Evolutionary conservation across 2,329 filamentous ascomycete genomes (phyloP), one percentile per base, ranked within the genome.

Genomic region (Colletotrichum chrysophilum): DNA sequence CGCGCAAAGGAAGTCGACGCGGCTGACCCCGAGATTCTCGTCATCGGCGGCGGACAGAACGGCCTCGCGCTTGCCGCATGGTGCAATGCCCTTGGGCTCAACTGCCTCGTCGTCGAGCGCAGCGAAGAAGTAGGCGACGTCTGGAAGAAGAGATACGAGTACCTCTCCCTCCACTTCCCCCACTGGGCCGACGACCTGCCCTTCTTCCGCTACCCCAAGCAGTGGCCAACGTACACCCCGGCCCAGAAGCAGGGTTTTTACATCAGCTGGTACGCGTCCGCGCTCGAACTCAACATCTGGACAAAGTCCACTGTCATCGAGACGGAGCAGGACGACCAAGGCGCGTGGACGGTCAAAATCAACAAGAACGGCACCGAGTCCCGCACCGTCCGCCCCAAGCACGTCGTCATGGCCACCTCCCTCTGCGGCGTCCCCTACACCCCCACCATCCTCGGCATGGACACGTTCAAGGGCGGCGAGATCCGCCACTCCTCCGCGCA

Each of bases 361-460:
- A 52, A 83, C 77, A 80, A 79, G 2, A 79, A 32, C 36, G 64
- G 60, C 0, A 52, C 1, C n/a, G 84, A 87, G 66, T 85, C 81
- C 0, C 85, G 89, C 18, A 88, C 84, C 0, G 77, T 91, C 4
- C 84, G 86, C 56, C 89, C 89, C 0, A 87, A 83, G 21, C 89
- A 91, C 74, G 79, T 92, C 43, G 85, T 92, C 74, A 87, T 89
- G 74, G 88, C 87, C 30, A 92, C 90, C 0, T 89, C 89, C 1
- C 89, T 90, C 76, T 88, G 87, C 0, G 90, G 90, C 4, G 88
- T 80, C 65, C 79, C 80, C 10, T 77, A 82, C 43, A 80, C 80
- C 8, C 85, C 85, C 1, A 30, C 73, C 2, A 76, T 86, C 10
- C 81, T 81, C 2, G 83, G 80, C 58, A 66, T 66, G 64, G 36